A percentile compares a stretch with the other conserved stretches of the same genome.
Conservation (phyloP, 2,329 filamentous ascomycete species). For the Colletotrichum sansevieriae region DNA sequence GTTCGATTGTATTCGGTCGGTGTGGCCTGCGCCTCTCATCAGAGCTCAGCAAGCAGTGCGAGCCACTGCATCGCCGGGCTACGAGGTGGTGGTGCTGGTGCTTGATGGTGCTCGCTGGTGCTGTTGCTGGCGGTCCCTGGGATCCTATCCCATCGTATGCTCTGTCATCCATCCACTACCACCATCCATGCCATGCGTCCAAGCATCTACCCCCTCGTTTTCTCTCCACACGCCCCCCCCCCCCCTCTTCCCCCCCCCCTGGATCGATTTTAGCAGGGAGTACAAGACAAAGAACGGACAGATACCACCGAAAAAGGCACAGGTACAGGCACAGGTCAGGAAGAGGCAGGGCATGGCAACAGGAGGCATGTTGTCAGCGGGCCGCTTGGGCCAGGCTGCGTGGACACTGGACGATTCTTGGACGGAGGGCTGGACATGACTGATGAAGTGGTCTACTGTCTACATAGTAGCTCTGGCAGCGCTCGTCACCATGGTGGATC, state of each 20-base stretch:
- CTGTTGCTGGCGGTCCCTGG: constrained; percentile 24
- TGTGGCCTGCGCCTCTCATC: background rate
- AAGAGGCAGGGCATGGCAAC: background rate
- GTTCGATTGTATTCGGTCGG: constrained; percentile 10
- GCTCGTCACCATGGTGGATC: background rate
- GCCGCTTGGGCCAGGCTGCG: too few relatives aligned
- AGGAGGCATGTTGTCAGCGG: too few relatives aligned
- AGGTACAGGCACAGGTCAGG: constrained; percentile 6
- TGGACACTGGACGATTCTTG: constrained; percentile 2
- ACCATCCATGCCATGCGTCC: constrained; percentile 21
- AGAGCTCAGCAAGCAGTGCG: constrained; percentile 23
- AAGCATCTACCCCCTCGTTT: constrained; percentile 17
- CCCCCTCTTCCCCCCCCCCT: background rate
- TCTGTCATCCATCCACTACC: background rate
- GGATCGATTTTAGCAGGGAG: constrained; percentile 24
- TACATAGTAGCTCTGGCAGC: background rate
- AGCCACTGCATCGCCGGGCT: constrained; percentile 7
- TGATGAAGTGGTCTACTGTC: constrained; percentile 1
- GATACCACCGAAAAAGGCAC: background rate
- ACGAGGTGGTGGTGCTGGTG: constrained; percentile 11
- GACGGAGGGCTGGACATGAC: background rate
- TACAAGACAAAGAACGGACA: constrained; percentile 6
- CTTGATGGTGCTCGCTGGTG: background rate
- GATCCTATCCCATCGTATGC: constrained; percentile 32
- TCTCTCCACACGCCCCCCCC: constrained; percentile 23